phyloP scores from a whole-genome alignment of 305 asterid genomes.

The Fraxinus xanthoxyloides region DNA sequence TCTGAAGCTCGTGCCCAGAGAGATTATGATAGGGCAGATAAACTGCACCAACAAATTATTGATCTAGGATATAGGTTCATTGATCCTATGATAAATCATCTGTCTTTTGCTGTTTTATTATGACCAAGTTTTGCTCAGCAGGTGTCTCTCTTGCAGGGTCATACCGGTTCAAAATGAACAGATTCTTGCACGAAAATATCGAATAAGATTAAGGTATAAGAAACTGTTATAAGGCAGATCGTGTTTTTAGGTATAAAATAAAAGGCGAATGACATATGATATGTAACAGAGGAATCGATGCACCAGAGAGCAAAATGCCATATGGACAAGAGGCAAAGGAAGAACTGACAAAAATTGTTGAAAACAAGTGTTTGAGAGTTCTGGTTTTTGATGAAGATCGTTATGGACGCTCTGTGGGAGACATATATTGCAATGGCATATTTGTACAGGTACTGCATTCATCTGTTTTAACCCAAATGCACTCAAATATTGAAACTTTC shows the following conservation, averaged over 20 bases:
- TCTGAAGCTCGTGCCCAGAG: constrained; percentile 60
- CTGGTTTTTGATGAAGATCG: constrained; percentile 73
- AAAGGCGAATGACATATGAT: not conserved
- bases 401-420: constrained; percentile 75
- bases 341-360: constrained; percentile 58
- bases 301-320: constrained; percentile 85
- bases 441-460: constrained; percentile 66
- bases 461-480: not conserved
- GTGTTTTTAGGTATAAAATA: not conserved
- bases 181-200: constrained; percentile 74
- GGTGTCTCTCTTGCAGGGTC: constrained; percentile 48
- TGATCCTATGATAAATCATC: not conserved
- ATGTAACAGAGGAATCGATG: constrained; percentile 75
- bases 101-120: not conserved
- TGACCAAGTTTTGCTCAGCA: not conserved
- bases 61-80: constrained; percentile 72
- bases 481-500: not conserved
- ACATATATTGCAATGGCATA: constrained; percentile 73
- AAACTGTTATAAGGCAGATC: constrained; percentile 3
- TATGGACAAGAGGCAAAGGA: constrained; percentile 75
- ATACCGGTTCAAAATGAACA: constrained; percentile 55
- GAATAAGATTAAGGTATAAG: constrained; percentile 76
- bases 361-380: constrained; percentile 58
- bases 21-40: constrained; percentile 63
- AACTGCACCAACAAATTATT: constrained; percentile 60